Percentiles rank a stretch among this genome's conserved stretches.
Conservation (phyloP, 1,139 yeast genomes). For the Candida gigantensis region DNA sequence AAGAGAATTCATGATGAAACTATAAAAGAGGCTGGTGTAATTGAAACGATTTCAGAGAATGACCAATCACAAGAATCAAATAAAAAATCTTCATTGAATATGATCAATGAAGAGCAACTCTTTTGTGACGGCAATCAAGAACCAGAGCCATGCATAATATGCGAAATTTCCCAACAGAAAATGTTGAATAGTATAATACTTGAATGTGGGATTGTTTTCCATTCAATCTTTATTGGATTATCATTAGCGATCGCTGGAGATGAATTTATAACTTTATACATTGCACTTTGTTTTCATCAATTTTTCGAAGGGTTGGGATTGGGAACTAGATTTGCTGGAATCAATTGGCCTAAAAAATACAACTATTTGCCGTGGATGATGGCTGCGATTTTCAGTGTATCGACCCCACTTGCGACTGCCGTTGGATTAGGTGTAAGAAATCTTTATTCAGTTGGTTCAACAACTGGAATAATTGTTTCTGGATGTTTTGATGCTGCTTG, state of each 20-base stretch:
- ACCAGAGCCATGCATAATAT: not conserved
- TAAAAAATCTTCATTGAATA: not conserved
- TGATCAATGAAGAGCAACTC: not conserved
- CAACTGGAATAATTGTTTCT: constrained; percentile 34
- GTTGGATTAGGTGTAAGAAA: constrained; percentile 38
- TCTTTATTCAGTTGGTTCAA: constrained; percentile 35
- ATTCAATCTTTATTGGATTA: constrained; percentile 43
- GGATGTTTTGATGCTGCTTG: constrained; percentile 41
- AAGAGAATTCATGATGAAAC: constrained; percentile 19
- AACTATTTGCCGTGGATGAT: constrained; percentile 36
- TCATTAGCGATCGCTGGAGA: constrained; percentile 42
- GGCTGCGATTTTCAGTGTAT: constrained; percentile 31
- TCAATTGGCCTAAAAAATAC: constrained; percentile 35
- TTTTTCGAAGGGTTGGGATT: constrained; percentile 45
- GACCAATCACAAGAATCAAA: not conserved
- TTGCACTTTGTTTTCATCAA: constrained; percentile 44
- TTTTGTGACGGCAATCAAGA: too few relatives aligned
- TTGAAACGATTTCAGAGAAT: too few relatives aligned
- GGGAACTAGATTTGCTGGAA: constrained; percentile 41
- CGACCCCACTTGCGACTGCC: constrained; percentile 40
- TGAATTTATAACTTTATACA: constrained; percentile 35
- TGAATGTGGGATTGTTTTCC: constrained; percentile 44
- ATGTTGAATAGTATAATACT: constrained; percentile 30
- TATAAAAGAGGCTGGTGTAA: too few relatives aligned
- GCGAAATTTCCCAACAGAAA: constrained; percentile 13